These are phyloP conservation scores for Grigorovia humatica DNA, from an alignment of 805 yeast species.

Conservation along the genomic window DNA sequence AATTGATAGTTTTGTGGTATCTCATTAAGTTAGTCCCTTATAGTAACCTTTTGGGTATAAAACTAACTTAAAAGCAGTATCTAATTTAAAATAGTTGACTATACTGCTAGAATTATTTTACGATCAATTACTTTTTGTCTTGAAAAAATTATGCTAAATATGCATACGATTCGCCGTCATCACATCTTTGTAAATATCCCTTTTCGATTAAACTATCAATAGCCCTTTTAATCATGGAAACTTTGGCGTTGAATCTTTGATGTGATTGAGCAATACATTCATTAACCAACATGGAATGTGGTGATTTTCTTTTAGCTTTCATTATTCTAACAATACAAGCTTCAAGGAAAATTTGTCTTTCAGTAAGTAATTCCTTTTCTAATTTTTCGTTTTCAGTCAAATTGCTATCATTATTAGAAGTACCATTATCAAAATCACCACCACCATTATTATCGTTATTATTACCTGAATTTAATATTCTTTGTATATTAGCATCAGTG, in stretches of 20 bases:
- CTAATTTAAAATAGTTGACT: too few species aligned
- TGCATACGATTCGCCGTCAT: constrained; percentile 61
- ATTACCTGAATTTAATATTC: constrained; percentile 2
- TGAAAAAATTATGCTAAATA: constrained; percentile 52
- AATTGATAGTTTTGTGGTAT: background rate
- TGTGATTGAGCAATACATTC: constrained; percentile 84
- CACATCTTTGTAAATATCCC: constrained; percentile 72
- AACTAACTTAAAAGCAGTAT: background rate
- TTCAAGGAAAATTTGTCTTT: constrained; percentile 73
- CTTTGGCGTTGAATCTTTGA: constrained; percentile 70
- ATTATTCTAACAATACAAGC: constrained; percentile 94
- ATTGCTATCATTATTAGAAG: constrained; percentile 4
- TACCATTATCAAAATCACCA: background rate
- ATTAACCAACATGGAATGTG: constrained; percentile 70
- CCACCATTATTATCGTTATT: background rate
- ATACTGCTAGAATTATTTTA: too few species aligned
- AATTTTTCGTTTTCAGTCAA: constrained; percentile 45
- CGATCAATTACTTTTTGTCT: too few species aligned
- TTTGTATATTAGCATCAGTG: constrained; percentile 14
- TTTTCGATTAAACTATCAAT: constrained; percentile 78
- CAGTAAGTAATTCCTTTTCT: constrained; percentile 73
- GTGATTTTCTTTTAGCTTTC: constrained; percentile 80
- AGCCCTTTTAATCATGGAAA: constrained; percentile 77
- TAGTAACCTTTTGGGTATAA: background rate
- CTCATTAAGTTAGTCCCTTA: background rate